Conservation (phyloP, 306 rosid species). For the Herpetospermum pedunculosum region DNA sequence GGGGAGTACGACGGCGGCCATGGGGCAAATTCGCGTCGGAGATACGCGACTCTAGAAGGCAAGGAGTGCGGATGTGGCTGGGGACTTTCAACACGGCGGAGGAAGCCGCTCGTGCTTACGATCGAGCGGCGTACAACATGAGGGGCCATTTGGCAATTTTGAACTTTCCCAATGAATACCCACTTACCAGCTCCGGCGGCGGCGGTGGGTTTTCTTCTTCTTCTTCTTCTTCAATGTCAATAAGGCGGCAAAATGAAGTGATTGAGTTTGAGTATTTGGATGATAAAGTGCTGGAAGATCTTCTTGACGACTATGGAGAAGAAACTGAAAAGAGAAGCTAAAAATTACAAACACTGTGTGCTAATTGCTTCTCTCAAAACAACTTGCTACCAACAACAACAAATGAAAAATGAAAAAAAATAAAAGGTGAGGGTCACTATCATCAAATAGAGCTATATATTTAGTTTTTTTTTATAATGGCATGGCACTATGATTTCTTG, state of each 20-base stretch:
- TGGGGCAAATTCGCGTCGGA: conserved; percentile 95
- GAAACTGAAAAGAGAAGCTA: conserved; percentile 17
- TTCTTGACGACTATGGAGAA: conserved; percentile 56
- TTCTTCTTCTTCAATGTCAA: conserved; percentile 24
- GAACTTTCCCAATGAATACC: conserved; percentile 66
- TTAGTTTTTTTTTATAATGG: not conserved
- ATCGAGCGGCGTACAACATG: conserved; percentile 75
- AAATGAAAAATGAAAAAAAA: not conserved
- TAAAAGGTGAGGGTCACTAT: not conserved
- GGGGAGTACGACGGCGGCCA: conserved; percentile 70
- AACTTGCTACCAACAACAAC: not conserved
- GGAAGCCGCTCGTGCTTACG: conserved; percentile 93
- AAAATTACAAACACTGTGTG: no score
- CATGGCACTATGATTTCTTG: not conserved
- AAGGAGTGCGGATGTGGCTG: conserved; percentile 66
- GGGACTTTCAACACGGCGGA: conserved; percentile 89
- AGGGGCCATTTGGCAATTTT: conserved; percentile 77
- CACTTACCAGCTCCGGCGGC: not conserved
- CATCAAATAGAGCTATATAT: not conserved
- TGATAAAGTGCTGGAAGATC: conserved; percentile 69
- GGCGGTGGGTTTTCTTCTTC: not conserved
- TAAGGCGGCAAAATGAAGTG: conserved; percentile 34
- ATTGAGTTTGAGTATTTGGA: conserved; percentile 72
- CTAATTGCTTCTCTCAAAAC: no score
- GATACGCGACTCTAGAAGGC: conserved; percentile 70